Base-by-base conservation (phyloP, 768 basidiomycete genomes). In the Lyophyllum atratum region DNA sequence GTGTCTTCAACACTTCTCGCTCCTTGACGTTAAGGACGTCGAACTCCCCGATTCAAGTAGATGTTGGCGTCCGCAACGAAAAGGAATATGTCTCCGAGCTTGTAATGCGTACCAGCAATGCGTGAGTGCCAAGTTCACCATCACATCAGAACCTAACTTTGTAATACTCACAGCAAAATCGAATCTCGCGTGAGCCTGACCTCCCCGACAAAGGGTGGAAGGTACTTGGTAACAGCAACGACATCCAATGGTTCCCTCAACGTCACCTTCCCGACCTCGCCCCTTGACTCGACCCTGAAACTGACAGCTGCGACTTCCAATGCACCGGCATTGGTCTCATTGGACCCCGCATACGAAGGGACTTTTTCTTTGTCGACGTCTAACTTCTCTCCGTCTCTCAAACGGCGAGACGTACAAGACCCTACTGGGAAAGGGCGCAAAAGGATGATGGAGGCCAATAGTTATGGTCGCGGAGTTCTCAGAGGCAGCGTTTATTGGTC, bases 11-110 rank as follows among this genome's bases (percentile, higher is more conserved):
- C 25, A 68, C 71, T 3, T 63, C 69, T 14, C 67, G 72, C 1
- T 67, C 68, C 3, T 68, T 86, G 25, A 46, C 57, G 15, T 64
- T 85, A 17, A 58, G 44, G 19, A 79, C 79, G 2, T 66, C 64
- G n/a, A 83, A 84, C 55, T 76, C 68, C 0, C 64, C 46, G 4
- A 78, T 87, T 58, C 48, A 64, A 3, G 71, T 73, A 0, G 64
- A 68, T 29, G 77, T 83, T 28, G 69, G 66, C 26, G 52, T 85
- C 42, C 37, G 64, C 14, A 75, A 74, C 49, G 59, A 59, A 10
- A 57, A 67, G 26, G 48, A 59, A 11, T 55, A 55, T 6, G 55
- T 65, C 21, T 53, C 69, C 11, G 58, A 60, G 11, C 59, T 82
- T 55, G 39, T 44, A 9, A 63, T 81, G 46, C 60, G 54, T 21